Conservation (phyloP, 2,329 filamentous ascomycete genomes). For the Venturia nashicola region DNA sequence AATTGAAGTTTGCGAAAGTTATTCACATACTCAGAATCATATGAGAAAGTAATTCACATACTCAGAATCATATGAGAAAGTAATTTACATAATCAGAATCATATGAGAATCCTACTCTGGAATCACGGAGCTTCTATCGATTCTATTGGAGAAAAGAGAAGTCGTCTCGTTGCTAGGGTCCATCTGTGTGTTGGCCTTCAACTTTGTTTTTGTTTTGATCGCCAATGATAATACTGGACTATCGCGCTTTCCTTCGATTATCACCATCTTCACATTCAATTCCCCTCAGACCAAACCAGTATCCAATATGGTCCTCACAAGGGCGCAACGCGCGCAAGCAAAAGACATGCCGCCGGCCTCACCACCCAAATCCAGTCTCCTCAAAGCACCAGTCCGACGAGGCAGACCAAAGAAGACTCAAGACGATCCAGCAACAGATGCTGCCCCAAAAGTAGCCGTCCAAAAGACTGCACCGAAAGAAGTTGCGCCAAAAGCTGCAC, state of each 20-base stretch:
- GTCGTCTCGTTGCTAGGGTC: background rate
- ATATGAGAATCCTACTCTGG: no score
- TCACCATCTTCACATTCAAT: background rate
- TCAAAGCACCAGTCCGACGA: constrained; percentile 5
- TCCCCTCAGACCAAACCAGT: background rate
- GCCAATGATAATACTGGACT: background rate
- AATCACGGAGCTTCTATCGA: no score
- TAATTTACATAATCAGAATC: no score
- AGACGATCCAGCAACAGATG: background rate
- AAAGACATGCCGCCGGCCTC: background rate
- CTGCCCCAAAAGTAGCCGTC: background rate
- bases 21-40: no score
- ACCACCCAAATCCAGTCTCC: background rate
- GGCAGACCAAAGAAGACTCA: constrained; percentile 6
- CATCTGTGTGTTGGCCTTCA: background rate
- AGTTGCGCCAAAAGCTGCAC: background rate
- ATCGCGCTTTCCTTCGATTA: background rate
- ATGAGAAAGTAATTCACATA: no score
- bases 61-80: no score
- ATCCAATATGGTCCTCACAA: constrained; percentile 7
- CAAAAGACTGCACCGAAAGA: background rate
- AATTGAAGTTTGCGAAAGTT: background rate
- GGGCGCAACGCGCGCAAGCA: constrained; percentile 8
- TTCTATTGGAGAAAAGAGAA: no score
- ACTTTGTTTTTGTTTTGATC: background rate